These are phyloP conservation scores for Malus sylvestris DNA, from an alignment of 306 rosid species.

Conservation along the genomic window DNA sequence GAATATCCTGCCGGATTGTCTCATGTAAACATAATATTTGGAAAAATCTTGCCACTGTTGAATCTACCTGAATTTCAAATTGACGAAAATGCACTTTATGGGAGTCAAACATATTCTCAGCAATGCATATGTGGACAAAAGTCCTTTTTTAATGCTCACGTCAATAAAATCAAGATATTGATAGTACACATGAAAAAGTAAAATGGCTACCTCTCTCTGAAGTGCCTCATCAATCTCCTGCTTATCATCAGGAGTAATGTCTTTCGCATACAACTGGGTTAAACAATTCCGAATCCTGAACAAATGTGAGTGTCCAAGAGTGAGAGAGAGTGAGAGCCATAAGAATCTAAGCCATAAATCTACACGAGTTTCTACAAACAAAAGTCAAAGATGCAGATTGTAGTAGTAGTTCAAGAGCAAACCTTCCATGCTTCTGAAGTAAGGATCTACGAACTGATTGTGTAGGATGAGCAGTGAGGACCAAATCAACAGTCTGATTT, in stretches of 20 bases:
- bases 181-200: not conserved
- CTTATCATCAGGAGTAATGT: conserved; percentile 97
- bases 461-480: conserved; percentile 97
- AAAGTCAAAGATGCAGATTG: not conserved
- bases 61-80: not conserved
- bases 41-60: not conserved
- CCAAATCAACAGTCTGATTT: conserved; percentile 93
- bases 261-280: conserved; percentile 76
- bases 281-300: conserved; percentile 78
- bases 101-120: not conserved
- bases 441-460: conserved; percentile 94
- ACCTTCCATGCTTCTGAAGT: conserved; percentile 99
- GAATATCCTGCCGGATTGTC: not conserved
- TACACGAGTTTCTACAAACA: not conserved
- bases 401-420: conserved; percentile 12
- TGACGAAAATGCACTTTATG: not conserved
- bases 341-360: not conserved
- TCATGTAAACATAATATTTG: not conserved
- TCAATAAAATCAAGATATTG: not conserved
- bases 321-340: not conserved
- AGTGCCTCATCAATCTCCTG: conserved; percentile 96
- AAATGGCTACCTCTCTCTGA: conserved; percentile 74
- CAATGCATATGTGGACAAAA: not conserved
- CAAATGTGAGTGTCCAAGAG: not conserved
- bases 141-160: not conserved